Percentiles rank a stretch among this genome's conserved stretches.
These are phyloP conservation scores for Pyrus bretschneideri DNA, from an alignment of 306 rosid genomes.

Conservation along the genomic window DNA sequence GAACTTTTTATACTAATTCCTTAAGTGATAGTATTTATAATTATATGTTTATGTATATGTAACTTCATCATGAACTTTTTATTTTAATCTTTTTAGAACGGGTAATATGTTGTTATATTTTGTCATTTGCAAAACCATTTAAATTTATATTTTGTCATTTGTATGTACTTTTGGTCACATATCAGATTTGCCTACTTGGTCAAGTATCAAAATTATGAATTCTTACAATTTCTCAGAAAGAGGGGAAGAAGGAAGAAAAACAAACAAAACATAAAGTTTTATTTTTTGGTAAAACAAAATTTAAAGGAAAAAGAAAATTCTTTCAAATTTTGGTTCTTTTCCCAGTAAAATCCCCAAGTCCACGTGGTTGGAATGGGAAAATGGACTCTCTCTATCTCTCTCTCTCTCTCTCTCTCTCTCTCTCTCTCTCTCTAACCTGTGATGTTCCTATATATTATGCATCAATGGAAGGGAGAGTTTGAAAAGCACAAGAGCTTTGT, in stretches of 20 bases:
- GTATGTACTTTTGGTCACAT: neutral
- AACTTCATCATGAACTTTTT: neutral
- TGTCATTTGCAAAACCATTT: neutral
- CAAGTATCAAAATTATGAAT: neutral
- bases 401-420: neutral
- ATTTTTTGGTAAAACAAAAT: neutral
- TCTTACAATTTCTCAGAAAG: neutral
- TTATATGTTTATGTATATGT: neutral
- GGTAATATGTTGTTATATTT: neutral
- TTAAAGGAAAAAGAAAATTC: neutral
- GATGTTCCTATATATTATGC: neutral
- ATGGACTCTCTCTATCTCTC: neutral
- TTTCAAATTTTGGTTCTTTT: neutral
- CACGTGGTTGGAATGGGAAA: slow-evolving; percentile 14
- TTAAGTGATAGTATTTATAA: neutral
- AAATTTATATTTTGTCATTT: neutral
- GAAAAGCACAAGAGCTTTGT: slow-evolving; percentile 5
- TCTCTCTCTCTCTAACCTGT: neutral
- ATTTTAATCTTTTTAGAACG: neutral
- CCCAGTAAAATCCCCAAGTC: neutral
- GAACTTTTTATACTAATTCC: neutral
- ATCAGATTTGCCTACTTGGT: slow-evolving; percentile 1
- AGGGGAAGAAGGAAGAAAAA: neutral
- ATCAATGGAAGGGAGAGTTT: neutral
- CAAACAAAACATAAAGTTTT: neutral